Evolutionary conservation across 2,329 filamentous ascomycete species (phyloP), one percentile per base, ranked within the genome.

Genomic region (Arthrobotrys entomopaga): DNA sequence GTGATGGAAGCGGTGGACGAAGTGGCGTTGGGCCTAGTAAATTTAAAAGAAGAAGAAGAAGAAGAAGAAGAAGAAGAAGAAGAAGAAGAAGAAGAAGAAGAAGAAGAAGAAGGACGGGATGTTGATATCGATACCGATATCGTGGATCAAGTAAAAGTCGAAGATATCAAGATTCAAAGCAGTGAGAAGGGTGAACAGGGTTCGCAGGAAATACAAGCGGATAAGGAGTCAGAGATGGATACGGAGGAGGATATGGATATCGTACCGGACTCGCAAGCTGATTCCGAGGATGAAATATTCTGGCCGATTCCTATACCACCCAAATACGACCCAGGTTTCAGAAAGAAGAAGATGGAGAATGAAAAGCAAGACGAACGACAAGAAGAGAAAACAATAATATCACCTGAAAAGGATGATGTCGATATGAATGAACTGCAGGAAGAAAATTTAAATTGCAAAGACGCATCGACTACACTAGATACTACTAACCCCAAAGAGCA

Each of bases 271-370:
- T 74, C 70, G 7, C 56, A 67, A 24, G 70, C 70, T 26, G 70
- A 74, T 38, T 74, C 70, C 6, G 70, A 74, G 11, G 70, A 74
- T 22, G 70, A 74, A 15, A 74, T 74, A 58, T 59, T 67, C 49
- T 74, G 70, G 70, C 70, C 70, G 7, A n/a, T 67, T 4, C 70
- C 63, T 24, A 15, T 40, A 11, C 29, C 52, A 8, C 63, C 57
- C n/a, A 74, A 74, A 42, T 57, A 74, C 15, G 70, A 74, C 46
- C 52, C 54, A 2, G 70, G 70, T 15, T 10, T 66, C 11, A 48
- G 40, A 57, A 65, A 42, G 57, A 63, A 70, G 57, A 42, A 46
- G 24, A 74, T 22, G 50, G 60, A 26, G n/a, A 38, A 38, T 19
- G 19, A 60, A 46, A 16, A 6, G 4, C 4, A 2, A 2, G 20